Base-by-base conservation (phyloP, 306 rosid genomes). In the Cucumis melo region DNA sequence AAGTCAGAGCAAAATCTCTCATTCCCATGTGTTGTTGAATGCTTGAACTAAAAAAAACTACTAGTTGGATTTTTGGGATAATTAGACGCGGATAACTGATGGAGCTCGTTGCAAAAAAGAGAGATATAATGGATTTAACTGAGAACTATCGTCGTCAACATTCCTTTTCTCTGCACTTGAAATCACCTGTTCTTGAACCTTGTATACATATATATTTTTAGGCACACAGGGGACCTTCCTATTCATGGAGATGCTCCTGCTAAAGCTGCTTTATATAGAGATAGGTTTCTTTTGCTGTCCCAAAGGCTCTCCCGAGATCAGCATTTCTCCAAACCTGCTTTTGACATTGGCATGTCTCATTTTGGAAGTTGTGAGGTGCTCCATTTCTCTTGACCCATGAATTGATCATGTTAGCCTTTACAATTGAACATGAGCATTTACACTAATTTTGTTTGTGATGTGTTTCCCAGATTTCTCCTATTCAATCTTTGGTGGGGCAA, bases 401-500 rank as follows among this genome's bases (percentile, higher is more conserved):
- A 11, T 5, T 66, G 20, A n/a, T 17, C 58, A 8, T 34, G 42
- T 17, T 50, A 15, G 27, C 36, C 57, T 57, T 12, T n/a, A 23
- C 23, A 36, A 10, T 20, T 74, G 24, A 12, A 63, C 36, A 21
- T 13, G 10, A 51, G 21, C 20, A 24, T 51, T 73, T 53, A 15
- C n/a, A 15, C 60, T 3, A 16, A 19, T 55, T 55, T 75, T 59
- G 5, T 78, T n/a, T 36, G 19, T 83, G 71, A 10, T 80, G 34
- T 78, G 58, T 76, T 75, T 79, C 78, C 32, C 90, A 90, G 99
- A 90, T 94, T 82, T 94, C 99, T 82, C 96, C 94, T 41, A 92
- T 94, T 82, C 99, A 90, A 83, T 92, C 99, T 77, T 83, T 94
- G 78, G 94, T 94, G 75, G 97, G 97, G 77, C 91, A 87, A 81